Evolutionary conservation across 129 eudicot species (phyloP).

Genomic region (Ambrosia trifida): DNA sequence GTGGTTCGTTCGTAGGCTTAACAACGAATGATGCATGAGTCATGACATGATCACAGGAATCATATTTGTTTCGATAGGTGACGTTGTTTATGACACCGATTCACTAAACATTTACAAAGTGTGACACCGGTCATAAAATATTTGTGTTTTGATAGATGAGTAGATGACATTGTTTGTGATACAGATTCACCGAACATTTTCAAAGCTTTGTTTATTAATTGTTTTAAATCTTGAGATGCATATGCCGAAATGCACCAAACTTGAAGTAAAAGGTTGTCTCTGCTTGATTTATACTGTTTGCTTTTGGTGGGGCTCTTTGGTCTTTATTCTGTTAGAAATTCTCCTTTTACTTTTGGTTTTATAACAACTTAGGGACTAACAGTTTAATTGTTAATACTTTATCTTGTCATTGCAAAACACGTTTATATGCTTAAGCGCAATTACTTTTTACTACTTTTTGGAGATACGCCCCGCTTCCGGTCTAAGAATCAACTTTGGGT

Average conservation of each 20-base stretch:
- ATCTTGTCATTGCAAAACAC: neutral
- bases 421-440: neutral
- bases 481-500: neutral
- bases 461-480: neutral
- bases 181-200: neutral
- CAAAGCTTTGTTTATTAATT: constrained; percentile 4
- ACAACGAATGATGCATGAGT: neutral
- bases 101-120: neutral
- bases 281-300: constrained; percentile 10
- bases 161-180: neutral
- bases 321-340: constrained; percentile 7
- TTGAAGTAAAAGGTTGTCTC: constrained; percentile 17
- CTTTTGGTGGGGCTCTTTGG: constrained; percentile 23
- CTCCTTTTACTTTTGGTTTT: constrained; percentile 8
- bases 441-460: neutral
- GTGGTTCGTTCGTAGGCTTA: neutral
- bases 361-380: constrained; percentile 1
- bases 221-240: constrained; percentile 1
- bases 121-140: neutral
- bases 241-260: neutral
- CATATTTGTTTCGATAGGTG: neutral
- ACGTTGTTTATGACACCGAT: neutral
- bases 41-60: neutral
- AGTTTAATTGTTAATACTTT: neutral
- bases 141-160: neutral